Evolutionary conservation across 2,329 filamentous ascomycete species (phyloP).

Genomic region (Hypomyces rosellus): DNA sequence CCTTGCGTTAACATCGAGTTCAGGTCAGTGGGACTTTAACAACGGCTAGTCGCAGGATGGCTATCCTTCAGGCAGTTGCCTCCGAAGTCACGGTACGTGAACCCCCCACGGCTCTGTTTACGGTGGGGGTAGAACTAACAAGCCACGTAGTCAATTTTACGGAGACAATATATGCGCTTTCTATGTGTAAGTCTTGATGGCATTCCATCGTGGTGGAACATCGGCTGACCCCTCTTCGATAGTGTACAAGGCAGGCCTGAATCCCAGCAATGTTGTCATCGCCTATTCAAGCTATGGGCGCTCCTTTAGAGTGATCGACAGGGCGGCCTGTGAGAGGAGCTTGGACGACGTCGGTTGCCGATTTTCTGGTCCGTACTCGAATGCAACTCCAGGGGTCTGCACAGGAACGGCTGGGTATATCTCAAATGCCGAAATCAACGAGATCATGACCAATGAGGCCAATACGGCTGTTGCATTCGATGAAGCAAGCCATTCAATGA

Average conservation of each 20-base stretch:
- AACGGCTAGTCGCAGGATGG: constrained; percentile 2
- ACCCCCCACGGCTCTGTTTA: background rate
- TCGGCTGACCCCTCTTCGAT: background rate
- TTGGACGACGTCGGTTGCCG: constrained; percentile 11
- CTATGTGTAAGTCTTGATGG: constrained; percentile 19
- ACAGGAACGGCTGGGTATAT: constrained; percentile 21
- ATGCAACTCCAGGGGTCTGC: constrained; percentile 20
- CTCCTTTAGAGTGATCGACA: constrained; percentile 20
- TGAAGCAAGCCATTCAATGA: too few species aligned
- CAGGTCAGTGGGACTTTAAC: constrained; percentile 21
- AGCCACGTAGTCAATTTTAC: constrained; percentile 28
- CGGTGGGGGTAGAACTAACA: too few species aligned
- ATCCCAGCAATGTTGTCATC: constrained; percentile 24
- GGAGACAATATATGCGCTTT: constrained; percentile 28
- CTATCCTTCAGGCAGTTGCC: constrained; percentile 25
- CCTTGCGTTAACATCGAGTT: too few species aligned
- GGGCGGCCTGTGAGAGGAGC: constrained; percentile 19
- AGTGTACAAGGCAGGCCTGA: constrained; percentile 29
- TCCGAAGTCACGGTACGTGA: constrained; percentile 25
- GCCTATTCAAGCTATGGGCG: constrained; percentile 24
- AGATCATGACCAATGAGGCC: constrained; percentile 15
- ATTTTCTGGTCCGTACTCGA: constrained; percentile 19
- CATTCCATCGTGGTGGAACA: too few species aligned
- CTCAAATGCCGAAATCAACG: constrained; percentile 22
- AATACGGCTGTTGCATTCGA: too few species aligned